A percentile compares a stretch with the other conserved stretches of the same genome.
Conservation (phyloP, 31 red algal genomes). For the Odonthalia washingtoniensis region DNA sequence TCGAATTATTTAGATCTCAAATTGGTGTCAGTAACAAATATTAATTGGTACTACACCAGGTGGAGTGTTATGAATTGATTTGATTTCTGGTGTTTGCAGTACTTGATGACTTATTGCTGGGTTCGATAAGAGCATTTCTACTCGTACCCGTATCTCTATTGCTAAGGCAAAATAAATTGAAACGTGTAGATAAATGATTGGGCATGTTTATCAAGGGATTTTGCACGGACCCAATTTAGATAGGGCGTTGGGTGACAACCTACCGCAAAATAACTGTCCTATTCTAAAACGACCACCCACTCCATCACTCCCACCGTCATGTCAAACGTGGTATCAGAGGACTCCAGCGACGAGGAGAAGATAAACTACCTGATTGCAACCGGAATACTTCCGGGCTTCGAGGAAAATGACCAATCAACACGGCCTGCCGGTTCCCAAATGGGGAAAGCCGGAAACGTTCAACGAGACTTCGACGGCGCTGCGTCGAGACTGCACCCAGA, state of each 20-base stretch:
- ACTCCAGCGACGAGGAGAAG: conserved; percentile 15
- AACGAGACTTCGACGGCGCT: neutral
- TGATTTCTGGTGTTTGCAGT: too few species aligned
- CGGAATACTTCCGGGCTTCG: neutral
- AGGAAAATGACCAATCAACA: neutral
- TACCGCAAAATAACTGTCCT: neutral
- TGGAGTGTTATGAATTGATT: too few species aligned
- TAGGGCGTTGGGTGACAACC: neutral
- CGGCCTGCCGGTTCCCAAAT: neutral
- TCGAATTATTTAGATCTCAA: too few species aligned
- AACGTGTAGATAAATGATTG: neutral
- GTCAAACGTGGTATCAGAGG: neutral
- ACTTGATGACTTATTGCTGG: too few species aligned
- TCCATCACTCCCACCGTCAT: neutral
- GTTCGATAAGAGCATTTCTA: conserved; percentile 7
- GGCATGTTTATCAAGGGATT: neutral
- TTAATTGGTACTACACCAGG: too few species aligned
- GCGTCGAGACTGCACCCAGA: neutral
- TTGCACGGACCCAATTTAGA: neutral
- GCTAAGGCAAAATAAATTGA: neutral
- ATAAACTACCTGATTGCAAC: conserved; percentile 1
- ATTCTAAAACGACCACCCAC: neutral
- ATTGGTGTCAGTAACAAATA: too few species aligned
- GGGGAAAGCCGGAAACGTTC: neutral
- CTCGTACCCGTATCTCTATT: neutral